Evolutionary conservation across 345 rosid species (phyloP), one percentile per base, ranked within the genome.

Genomic region (Hibiscus trionum): DNA sequence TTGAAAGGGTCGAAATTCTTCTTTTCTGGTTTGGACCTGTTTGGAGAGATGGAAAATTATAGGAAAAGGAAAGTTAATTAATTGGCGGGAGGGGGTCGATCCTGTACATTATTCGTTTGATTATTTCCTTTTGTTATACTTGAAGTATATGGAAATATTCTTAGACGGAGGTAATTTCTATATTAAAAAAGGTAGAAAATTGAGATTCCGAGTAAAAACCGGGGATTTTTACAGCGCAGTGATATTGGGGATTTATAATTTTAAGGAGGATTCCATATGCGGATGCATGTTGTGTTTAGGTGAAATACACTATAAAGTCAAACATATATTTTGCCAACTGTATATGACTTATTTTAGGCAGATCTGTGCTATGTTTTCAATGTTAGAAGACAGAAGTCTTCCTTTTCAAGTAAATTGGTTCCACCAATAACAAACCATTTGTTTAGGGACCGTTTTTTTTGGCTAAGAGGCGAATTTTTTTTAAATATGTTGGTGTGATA

Each of bases 351-450:
- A 5, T 37, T 39, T 39, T 39, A 2, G 37, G 64, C n/a, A 2
- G 15, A 17, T 46, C n/a, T 73, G 10, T 16, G 61, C 47, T 53
- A 10, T 17, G 17, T 63, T 35, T 63, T 62, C 3, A 16, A 31
- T 21, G 14, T 44, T 69, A 52, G 9, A n/a, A 74, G 21, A 64
- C 75, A 52, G 9, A n/a, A 74, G 21, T 70, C 75, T 74, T 74
- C 12, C 6, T 15, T 31, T 67, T 63, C 29, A 74, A 74, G 78
- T 29, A 75, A 71, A 75, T 76, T 60, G 53, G 75, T 44, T 78
- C 37, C 81, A 60, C 75, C 65, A 55, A 69, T n/a, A 62, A 56
- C 31, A 10, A 57, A 73, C 69, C 31, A 57, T 70, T 75, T 68
- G 5, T 21, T 37, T 24, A 14, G 4, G 60, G 19, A 4, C 1